phyloP scores from a whole-genome alignment of 257 asterid species.

The Penstemon newberryi region DNA sequence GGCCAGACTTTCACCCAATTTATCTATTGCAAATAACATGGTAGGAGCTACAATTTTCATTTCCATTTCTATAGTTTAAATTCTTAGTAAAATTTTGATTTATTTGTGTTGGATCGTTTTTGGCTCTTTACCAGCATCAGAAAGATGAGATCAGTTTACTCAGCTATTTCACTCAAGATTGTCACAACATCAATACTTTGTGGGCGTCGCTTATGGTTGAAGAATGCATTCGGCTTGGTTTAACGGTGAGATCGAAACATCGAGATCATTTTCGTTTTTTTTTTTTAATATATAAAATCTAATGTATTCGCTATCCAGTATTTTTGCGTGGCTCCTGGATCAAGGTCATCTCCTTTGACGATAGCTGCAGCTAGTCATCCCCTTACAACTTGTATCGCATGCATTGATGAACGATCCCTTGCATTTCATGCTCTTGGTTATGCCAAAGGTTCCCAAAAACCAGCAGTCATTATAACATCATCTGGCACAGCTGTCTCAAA shows the following conservation, averaged over 20 bases:
- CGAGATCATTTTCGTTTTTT: constrained; percentile 18
- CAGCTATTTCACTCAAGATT: constrained; percentile 41
- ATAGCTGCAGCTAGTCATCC: constrained; percentile 95
- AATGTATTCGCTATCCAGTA: constrained; percentile 61
- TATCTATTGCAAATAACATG: constrained; percentile 75
- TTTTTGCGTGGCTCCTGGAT: constrained; percentile 97
- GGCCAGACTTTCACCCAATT: constrained; percentile 70
- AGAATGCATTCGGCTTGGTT: constrained; percentile 93
- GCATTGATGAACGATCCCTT: constrained; percentile 93
- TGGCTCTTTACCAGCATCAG: constrained; percentile 49
- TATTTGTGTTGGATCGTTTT: constrained; percentile 12
- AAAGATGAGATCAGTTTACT: constrained; percentile 35
- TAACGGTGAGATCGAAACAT: constrained; percentile 64
- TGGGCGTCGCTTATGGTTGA: constrained; percentile 96
- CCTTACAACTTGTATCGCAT: constrained; percentile 76
- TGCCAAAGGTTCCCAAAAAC: constrained; percentile 84
- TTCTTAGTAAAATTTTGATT: too few species aligned
- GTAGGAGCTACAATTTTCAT: constrained; percentile 37
- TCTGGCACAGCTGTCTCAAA: constrained; percentile 98
- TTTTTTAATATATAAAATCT: constrained; percentile 25
- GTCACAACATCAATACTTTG: constrained; percentile 73
- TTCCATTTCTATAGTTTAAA: too few species aligned
- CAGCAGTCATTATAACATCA: constrained; percentile 89
- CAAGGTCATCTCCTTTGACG: constrained; percentile 95
- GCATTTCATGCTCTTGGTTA: constrained; percentile 97